A percentile compares a stretch with the other conserved stretches of the same genome.
phyloP scores from a whole-genome alignment of 1,284 basidiomycete species.

The Takashimella tepidaria region DNA sequence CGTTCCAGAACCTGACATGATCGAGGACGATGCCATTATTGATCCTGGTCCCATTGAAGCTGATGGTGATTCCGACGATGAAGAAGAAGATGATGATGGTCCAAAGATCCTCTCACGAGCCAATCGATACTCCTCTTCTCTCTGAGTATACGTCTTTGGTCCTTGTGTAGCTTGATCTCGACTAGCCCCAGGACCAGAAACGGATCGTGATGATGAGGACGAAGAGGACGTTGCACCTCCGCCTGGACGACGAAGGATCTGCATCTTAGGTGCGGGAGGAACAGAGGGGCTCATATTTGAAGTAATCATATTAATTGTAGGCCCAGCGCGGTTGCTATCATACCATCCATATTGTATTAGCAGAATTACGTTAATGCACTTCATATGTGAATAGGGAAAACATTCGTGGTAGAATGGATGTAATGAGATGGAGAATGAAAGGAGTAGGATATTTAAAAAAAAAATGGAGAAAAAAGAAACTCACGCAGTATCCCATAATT shows the following conservation, averaged over 20 bases:
- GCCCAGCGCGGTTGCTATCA: constrained; percentile 10
- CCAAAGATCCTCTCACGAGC: constrained; percentile 21
- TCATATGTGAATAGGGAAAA: too few relatives aligned
- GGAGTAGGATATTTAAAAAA: too few relatives aligned
- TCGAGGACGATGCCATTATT: not conserved
- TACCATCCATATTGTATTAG: not conserved
- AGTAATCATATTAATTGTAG: not conserved
- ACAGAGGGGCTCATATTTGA: constrained; percentile 2
- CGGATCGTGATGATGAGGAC: not conserved
- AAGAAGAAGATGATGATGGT: not conserved
- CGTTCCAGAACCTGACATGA: not conserved
- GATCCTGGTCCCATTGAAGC: not conserved
- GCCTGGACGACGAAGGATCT: constrained; percentile 15
- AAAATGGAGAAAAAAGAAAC: not conserved
- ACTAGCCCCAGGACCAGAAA: not conserved
- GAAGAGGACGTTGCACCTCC: not conserved
- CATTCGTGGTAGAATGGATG: too few relatives aligned
- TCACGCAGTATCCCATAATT: constrained; percentile 23
- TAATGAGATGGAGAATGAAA: too few relatives aligned
- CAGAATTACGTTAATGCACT: too few relatives aligned
- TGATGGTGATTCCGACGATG: too few relatives aligned
- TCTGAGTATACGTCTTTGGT: constrained; percentile 13
- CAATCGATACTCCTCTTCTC: constrained; percentile 20
- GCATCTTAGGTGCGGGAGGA: constrained; percentile 13
- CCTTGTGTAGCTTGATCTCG: not conserved